Conservation (phyloP, 208 protist genomes). For the Leishmania major region DNA sequence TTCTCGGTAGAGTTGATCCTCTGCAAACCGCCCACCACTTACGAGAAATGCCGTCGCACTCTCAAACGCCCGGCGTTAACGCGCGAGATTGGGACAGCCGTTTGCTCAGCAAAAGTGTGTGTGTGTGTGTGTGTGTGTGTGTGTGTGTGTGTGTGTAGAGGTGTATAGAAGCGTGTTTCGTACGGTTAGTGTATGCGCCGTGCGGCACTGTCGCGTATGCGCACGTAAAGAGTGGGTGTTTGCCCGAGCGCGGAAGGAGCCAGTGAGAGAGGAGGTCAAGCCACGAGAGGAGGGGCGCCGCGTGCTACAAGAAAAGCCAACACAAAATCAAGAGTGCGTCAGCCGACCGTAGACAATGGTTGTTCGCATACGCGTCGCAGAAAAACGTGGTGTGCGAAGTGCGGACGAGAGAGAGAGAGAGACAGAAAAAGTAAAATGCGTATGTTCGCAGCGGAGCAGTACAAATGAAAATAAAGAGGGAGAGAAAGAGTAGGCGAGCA, state of each 20-base stretch:
- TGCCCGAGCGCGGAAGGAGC: neutral
- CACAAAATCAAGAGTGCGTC: neutral
- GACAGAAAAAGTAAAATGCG: neutral
- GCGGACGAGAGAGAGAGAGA: neutral
- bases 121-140: neutral
- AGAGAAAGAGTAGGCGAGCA: neutral
- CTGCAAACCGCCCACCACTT: neutral
- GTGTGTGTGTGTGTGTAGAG: too few species aligned
- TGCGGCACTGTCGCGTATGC: neutral
- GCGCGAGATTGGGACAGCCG: neutral
- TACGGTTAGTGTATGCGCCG: neutral
- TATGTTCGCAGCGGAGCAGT: neutral
- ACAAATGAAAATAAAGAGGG: neutral
- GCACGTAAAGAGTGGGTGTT: too few species aligned
- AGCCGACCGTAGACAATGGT: neutral
- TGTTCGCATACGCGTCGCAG: neutral
- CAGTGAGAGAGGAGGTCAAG: neutral
- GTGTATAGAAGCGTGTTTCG: neutral
- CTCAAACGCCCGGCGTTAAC: neutral
- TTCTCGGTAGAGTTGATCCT: neutral
- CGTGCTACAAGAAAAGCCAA: neutral
- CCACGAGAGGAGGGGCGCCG: neutral
- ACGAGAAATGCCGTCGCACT: neutral
- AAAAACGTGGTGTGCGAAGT: neutral
- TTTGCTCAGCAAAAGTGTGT: neutral